Conservation (phyloP, 1,284 basidiomycete genomes). For the Cystobasidiaceae sp. region DNA sequence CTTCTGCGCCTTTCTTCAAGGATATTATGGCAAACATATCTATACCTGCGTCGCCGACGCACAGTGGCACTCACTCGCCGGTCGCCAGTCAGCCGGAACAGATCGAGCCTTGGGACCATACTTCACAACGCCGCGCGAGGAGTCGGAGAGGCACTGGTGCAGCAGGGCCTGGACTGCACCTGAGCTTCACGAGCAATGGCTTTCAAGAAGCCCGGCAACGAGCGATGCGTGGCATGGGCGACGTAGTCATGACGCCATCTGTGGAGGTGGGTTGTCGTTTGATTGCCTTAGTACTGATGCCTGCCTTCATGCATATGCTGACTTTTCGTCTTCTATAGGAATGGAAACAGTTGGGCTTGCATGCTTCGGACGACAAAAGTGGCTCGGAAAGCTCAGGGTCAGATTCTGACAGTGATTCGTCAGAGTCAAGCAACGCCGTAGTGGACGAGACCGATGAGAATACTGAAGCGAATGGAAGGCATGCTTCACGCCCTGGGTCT, state of each 20-base stretch:
- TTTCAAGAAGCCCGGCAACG: constrained; percentile 37
- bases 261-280: constrained; percentile 5
- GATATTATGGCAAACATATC: constrained; percentile 10
- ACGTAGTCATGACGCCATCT: constrained; percentile 30
- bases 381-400: constrained; percentile 11
- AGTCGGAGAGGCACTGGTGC: constrained; percentile 13
- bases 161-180: not conserved
- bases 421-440: not conserved
- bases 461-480: not conserved
- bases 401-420: constrained; percentile 4
- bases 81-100: constrained; percentile 18
- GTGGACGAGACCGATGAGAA: not conserved
- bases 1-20: constrained; percentile 38
- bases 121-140: constrained; percentile 9
- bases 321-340: constrained; percentile 11
- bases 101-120: not conserved
- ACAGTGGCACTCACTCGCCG: constrained; percentile 7
- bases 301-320: not conserved
- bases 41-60: not conserved
- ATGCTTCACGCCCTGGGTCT: too few relatives aligned
- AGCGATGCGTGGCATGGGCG: constrained; percentile 18
- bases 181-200: constrained; percentile 25
- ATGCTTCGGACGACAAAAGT: constrained; percentile 31
- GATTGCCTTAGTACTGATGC: not conserved
- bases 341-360: constrained; percentile 37